Percentiles rank a stretch among this genome's conserved stretches.
phyloP scores from a whole-genome alignment of 129 eudicot species.

The Sambucus nigra region DNA sequence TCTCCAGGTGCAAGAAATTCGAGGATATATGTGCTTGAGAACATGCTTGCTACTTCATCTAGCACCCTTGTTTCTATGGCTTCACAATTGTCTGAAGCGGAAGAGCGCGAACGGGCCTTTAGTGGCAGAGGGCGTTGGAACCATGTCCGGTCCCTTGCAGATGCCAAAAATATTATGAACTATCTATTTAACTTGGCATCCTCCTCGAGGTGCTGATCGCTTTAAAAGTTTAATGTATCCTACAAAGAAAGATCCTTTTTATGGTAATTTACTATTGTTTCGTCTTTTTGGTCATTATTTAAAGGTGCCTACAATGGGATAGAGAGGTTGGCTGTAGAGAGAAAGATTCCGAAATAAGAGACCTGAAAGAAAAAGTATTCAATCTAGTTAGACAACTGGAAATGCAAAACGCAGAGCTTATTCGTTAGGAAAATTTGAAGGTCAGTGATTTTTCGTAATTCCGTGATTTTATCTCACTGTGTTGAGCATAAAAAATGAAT shows the following conservation, averaged over 20 bases:
- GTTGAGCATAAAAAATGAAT: not conserved
- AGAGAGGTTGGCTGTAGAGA: slow-evolving; percentile 79
- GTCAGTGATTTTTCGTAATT: slow-evolving; percentile 25
- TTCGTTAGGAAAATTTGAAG: slow-evolving; percentile 49
- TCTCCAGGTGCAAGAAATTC: slow-evolving; percentile 98
- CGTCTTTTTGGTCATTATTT: not conserved
- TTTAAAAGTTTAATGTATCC: not conserved
- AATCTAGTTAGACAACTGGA: slow-evolving; percentile 56
- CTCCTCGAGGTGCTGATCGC: slow-evolving; percentile 55
- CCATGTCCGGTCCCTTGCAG: slow-evolving; percentile 85
- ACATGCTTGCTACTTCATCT: slow-evolving; percentile 89
- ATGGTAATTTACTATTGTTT: not conserved
- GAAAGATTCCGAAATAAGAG: slow-evolving; percentile 72
- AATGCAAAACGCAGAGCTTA: slow-evolving; percentile 57
- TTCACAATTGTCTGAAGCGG: slow-evolving; percentile 95
- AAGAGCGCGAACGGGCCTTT: slow-evolving; percentile 87
- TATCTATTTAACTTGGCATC: slow-evolving; percentile 70
- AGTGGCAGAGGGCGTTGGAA: slow-evolving; percentile 98
- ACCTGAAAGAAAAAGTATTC: slow-evolving; percentile 72
- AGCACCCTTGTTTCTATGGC: slow-evolving; percentile 95
- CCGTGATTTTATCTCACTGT: not conserved
- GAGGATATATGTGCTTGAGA: slow-evolving; percentile 84
- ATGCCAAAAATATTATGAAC: slow-evolving; percentile 83
- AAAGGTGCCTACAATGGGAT: slow-evolving; percentile 77
- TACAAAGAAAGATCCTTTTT: not conserved